Base-by-base conservation (phyloP, 495 filamentous ascomycete species). In the Darksidea phi region DNA sequence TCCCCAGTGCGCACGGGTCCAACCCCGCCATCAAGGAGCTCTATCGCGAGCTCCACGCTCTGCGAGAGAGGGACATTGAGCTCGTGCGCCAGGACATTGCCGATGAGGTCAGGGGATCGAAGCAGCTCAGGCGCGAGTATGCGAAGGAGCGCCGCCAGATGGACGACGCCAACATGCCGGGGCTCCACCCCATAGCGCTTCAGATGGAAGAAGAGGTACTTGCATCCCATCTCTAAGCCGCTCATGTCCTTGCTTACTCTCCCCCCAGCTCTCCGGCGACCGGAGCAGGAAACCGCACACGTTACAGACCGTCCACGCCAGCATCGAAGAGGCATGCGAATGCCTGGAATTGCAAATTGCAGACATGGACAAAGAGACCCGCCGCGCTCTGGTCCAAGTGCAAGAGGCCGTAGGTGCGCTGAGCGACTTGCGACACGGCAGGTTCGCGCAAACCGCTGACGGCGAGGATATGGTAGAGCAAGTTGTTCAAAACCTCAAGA, bases 341-440 rank as follows among this genome's bases (percentile, higher is more conserved):
- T 80, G 82, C 66, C 74, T 94, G 25, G 86, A 92, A 69, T 77
- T 72, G 18, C 86, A 93, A 57, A 81, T 90, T 59, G 71, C 75
- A 50, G 75, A 69, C 24, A 73, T 90, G 25, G 86, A 90, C 63
- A 70, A 79, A 51, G 85, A 93, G 60, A 84, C 88, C 34, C 76
- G 81, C 0, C 60, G 64, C 2, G 74, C 91, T 12, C 70, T 91
- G 26, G 76, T 79, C 10, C 79, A 85, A 36, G 79, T 91, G 45
- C 78, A 79, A 57, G 75, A 79, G 32, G 86, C 80, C 0, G 81
- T 91, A 32, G 86, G 85, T 25, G 82, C 83, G 46, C 72, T 95
- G 75, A 93, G 89, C 69, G 90, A 94, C 69, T 79, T 95, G 25
- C 86, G 88, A 45, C 94, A 93, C 67, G 89, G 90, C 36, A 86